Percentiles rank a stretch among this genome's conserved stretches.
Evolutionary conservation across 495 filamentous ascomycete species (phyloP).

Genomic region (Acidiella bohemica): DNA sequence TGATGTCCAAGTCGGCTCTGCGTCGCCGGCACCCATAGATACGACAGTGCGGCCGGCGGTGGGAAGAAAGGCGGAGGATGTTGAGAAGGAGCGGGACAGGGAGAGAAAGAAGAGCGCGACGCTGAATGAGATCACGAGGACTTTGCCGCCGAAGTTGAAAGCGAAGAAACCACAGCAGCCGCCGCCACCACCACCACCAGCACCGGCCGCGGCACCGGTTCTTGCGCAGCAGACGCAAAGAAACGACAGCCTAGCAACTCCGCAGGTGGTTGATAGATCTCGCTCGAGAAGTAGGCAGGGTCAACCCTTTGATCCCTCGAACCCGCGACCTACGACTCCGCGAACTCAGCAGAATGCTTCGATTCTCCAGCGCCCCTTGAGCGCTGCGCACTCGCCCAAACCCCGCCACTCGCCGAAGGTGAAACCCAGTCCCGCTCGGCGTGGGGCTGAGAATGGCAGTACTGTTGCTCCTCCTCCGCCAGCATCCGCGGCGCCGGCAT

Average conservation of each 20-base stretch:
- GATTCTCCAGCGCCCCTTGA: no score
- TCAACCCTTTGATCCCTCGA: no score
- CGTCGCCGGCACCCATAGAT: constrained; percentile 5
- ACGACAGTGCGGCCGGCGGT: background rate
- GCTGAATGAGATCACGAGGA: constrained; percentile 17
- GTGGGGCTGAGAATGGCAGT: constrained; percentile 5
- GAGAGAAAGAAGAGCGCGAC: constrained; percentile 7
- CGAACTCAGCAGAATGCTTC: no score
- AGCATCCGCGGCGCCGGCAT: constrained; percentile 19
- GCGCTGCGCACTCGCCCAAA: no score
- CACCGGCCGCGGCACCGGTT: constrained; percentile 1
- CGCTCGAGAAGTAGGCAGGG: no score
- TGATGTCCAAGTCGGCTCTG: constrained; percentile 4
- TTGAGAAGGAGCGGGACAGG: no score
- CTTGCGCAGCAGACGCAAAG: no score
- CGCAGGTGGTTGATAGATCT: no score
- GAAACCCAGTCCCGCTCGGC: background rate
- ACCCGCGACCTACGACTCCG: no score
- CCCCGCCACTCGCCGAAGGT: background rate
- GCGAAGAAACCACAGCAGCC: constrained; percentile 1
- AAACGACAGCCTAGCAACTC: no score
- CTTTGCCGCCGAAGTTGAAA: constrained; percentile 10
- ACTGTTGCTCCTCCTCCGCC: no score
- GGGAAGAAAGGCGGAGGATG: no score
- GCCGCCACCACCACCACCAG: background rate